Evolutionary conservation across 148 eudicot species (phyloP), one percentile per base, ranked within the genome.

Genomic region (Fallopia convolvulus): DNA sequence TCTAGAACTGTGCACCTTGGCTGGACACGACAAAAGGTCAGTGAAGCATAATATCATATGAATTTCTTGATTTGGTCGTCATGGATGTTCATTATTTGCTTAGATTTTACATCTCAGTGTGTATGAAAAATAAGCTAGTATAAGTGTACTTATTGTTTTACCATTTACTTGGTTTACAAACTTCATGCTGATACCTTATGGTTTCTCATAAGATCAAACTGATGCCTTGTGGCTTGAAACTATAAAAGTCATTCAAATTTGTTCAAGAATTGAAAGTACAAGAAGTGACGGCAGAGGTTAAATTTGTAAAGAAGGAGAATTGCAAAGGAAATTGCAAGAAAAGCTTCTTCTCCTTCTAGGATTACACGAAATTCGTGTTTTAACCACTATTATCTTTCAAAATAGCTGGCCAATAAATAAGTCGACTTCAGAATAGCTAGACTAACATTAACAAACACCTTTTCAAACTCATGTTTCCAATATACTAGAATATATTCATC

Each of bases 1-100:
- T 68, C 72, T 36, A 36, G 72, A 68, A 68, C 72, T 33, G 44
- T 17, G 20, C 72, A 68, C 21, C 72, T 68, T 68, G 72, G 72
- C 72, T 68, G 72, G 72, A 68, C 72, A 39, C 72, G 72, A 46
- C 72, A 68, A 68, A 68, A 68, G 72, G 72, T 68, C 21, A 68
- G 42, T 68, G 12, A 33, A 68, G 44, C 21, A 15, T 68, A 33
- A 1, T 68, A 14, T 36, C 3, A 13, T 66, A 32, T 14, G 8
- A 66, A 30, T 32, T 66, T 32, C 7, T 32, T 66, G 42, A 32
- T 66, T 66, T 33, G n/a, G 41, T 66, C 8, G 13, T 66, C 44
- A 15, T 33, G 8, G 20, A 26, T 63, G 66, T 0, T 21, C 11
- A 21, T 21, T n/a, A 55, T 17, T 52, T 52, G 58, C 58, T 4